A percentile compares a stretch with the other conserved stretches of the same genome.
Conservation (phyloP, 352 stramenopile genomes). For the Discostella stelligera region DNA sequence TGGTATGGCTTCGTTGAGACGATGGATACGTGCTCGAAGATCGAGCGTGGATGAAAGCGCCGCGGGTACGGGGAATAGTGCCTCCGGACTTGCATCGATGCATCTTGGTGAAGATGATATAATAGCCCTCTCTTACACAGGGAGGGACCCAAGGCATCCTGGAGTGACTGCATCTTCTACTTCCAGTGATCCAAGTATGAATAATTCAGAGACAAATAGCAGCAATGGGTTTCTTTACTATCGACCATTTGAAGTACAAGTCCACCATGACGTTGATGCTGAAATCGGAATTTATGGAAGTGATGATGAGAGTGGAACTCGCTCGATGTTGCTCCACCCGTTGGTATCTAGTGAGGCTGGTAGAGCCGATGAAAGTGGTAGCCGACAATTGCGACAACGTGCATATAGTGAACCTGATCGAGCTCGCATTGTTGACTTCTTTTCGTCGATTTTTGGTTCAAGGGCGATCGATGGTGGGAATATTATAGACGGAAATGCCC, state of each 20-base stretch:
- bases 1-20: slow-evolving; percentile 55
- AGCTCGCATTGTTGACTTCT: slow-evolving; percentile 43
- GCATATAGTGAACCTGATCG: slow-evolving; percentile 54
- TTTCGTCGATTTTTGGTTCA: slow-evolving; percentile 38
- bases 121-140: slow-evolving; percentile 34
- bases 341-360: slow-evolving; percentile 15
- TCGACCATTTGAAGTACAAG: slow-evolving; percentile 37
- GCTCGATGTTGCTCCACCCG: slow-evolving; percentile 21
- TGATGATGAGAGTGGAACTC: slow-evolving; percentile 37
- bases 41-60: slow-evolving; percentile 9
- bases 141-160: slow-evolving; percentile 18
- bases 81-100: slow-evolving; percentile 22
- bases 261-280: slow-evolving; percentile 19
- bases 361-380: neutral
- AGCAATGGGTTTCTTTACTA: slow-evolving; percentile 49
- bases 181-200: slow-evolving; percentile 24
- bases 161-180: slow-evolving; percentile 24
- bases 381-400: slow-evolving; percentile 29
- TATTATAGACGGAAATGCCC: neutral
- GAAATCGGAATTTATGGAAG: slow-evolving; percentile 21
- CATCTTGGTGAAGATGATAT: slow-evolving; percentile 45
- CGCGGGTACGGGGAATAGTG: slow-evolving; percentile 3
- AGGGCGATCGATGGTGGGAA: slow-evolving; percentile 28
- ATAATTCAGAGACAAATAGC: slow-evolving; percentile 23
- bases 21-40: slow-evolving; percentile 50